Conservation (phyloP, 1,284 basidiomycete species). For the Pseudozyma flocculosa region DNA sequence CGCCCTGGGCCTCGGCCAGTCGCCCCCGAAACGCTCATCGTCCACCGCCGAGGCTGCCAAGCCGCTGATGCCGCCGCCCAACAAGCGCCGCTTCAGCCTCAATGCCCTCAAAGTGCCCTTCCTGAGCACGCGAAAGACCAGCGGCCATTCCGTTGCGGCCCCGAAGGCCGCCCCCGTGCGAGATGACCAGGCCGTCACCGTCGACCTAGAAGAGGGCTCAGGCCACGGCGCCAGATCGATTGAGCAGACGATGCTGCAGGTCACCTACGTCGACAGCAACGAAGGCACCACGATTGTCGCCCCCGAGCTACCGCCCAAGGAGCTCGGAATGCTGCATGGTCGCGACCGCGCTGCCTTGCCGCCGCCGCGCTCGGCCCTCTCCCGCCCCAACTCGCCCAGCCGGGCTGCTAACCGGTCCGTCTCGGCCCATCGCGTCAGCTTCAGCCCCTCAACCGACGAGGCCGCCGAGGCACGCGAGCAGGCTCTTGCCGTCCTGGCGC, state of each 20-base stretch:
- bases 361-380: slow-evolving; percentile 14
- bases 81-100: slow-evolving; percentile 32
- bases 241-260: neutral
- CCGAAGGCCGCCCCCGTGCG: neutral
- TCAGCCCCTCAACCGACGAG: slow-evolving; percentile 39
- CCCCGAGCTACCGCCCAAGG: neutral
- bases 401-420: slow-evolving; percentile 7
- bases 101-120: slow-evolving; percentile 20
- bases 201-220: too few relatives aligned
- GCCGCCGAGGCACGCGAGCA: slow-evolving; percentile 25
- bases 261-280: neutral
- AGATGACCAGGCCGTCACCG: neutral
- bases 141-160: neutral
- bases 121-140: slow-evolving; percentile 15
- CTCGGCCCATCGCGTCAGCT: slow-evolving; percentile 35
- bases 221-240: too few relatives aligned
- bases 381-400: neutral
- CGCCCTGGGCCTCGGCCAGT: neutral
- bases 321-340: neutral
- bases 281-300: too few relatives aligned
- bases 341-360: slow-evolving; percentile 4
- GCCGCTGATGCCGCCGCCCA: neutral
- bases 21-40: neutral
- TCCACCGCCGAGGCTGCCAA: neutral
- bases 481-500: slow-evolving; percentile 4